phyloP scores from a whole-genome alignment of 192 early-diverging fungal species.

The Coemansia sp. region DNA sequence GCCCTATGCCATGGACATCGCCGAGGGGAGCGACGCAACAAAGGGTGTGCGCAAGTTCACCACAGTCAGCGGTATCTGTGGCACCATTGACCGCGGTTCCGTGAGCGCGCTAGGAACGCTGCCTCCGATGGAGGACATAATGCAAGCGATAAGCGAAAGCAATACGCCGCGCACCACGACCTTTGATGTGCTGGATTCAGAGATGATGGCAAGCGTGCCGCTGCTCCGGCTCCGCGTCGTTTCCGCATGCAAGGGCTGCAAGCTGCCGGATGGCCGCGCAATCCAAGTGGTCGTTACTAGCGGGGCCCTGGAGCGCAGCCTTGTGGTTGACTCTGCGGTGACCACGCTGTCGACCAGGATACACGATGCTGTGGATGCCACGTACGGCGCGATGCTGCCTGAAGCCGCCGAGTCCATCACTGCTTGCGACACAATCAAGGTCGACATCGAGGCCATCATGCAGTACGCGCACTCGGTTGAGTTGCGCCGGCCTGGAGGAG shows the following conservation, averaged over 20 bases:
- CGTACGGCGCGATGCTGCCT: conserved; percentile 31
- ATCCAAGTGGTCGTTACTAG: conserved; percentile 32
- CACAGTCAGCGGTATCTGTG: conserved; percentile 43
- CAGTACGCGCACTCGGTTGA: conserved; percentile 35
- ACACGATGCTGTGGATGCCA: conserved; percentile 23
- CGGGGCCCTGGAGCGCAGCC: conserved; percentile 23
- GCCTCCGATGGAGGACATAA: conserved; percentile 48
- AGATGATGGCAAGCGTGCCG: conserved; percentile 10
- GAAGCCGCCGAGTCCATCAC: conserved; percentile 22
- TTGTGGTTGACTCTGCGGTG: conserved; percentile 51
- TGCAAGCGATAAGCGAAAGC: conserved; percentile 24
- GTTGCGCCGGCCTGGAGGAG: conserved; percentile 10
- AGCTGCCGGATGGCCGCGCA: conserved; percentile 21
- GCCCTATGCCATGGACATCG: not conserved
- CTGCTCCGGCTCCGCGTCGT: conserved; percentile 26
- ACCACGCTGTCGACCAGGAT: conserved; percentile 36
- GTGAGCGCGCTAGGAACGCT: conserved; percentile 43
- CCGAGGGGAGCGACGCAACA: not conserved
- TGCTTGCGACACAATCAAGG: conserved; percentile 20
- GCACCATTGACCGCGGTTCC: conserved; percentile 25
- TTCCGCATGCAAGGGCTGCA: not conserved
- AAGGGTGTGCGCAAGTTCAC: conserved; percentile 25
- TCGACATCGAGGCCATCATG: conserved; percentile 43
- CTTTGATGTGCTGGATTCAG: conserved; percentile 41
- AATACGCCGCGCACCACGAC: conserved; percentile 42